These are phyloP conservation scores for Protomyces inouyei DNA, from an alignment of 1,139 yeast species.

Conservation along the genomic window DNA sequence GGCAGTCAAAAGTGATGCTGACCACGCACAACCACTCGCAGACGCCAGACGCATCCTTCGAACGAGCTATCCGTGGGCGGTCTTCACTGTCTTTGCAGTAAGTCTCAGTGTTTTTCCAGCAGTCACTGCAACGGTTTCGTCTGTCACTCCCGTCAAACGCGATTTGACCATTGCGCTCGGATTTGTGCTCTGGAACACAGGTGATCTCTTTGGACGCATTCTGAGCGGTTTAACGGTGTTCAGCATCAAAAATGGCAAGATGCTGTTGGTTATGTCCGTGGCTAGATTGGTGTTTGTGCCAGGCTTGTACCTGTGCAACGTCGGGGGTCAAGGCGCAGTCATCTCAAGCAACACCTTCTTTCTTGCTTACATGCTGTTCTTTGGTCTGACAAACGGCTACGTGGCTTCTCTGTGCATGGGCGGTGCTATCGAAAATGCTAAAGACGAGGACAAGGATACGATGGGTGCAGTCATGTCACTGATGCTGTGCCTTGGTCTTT, in stretches of 20 bases:
- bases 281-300: conserved; percentile 57
- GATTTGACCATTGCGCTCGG: conserved; percentile 56
- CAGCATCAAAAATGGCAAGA: conserved; percentile 33
- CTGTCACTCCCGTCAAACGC: conserved; percentile 43
- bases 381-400: conserved; percentile 87
- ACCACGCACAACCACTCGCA: not conserved
- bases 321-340: conserved; percentile 44
- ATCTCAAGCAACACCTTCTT: conserved; percentile 63
- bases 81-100: conserved; percentile 68
- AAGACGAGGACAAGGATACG: not conserved
- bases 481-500: conserved; percentile 18
- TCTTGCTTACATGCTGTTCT: conserved; percentile 61
- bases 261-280: conserved; percentile 48
- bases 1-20: conserved; percentile 4
- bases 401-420: conserved; percentile 38
- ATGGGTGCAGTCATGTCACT: conserved; percentile 20
- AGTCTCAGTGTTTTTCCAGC: conserved; percentile 76
- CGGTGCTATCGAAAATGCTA: conserved; percentile 13
- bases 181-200: conserved; percentile 79
- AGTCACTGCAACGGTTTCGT: conserved; percentile 68
- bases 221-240: conserved; percentile 37
- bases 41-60: conserved; percentile 42
- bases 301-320: conserved; percentile 54
- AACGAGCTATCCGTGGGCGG: conserved; percentile 59
- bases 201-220: conserved; percentile 76